Evolutionary conservation across 2,329 filamentous ascomycete species (phyloP).

Genomic region (Fusarium drepaniforme): DNA sequence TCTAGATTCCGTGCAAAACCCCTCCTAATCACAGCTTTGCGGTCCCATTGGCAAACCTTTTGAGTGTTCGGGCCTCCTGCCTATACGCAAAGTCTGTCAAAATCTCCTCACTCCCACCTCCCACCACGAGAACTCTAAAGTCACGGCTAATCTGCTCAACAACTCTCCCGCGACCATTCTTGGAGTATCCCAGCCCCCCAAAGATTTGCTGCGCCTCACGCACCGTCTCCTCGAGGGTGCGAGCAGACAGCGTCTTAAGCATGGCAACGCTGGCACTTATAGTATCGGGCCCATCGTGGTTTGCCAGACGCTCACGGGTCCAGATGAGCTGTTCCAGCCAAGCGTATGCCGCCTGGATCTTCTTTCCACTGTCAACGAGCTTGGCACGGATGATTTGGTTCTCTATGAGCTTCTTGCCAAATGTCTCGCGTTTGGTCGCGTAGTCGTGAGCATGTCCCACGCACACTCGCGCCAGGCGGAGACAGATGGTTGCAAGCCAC

Average conservation of each 20-base stretch:
- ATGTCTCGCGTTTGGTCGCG: constrained; percentile 65
- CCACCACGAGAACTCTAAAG: constrained; percentile 7
- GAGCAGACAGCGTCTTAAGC: constrained; percentile 2
- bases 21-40: neutral
- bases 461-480: constrained; percentile 68
- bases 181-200: constrained; percentile 9
- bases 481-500: constrained; percentile 65
- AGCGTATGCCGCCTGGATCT: constrained; percentile 60
- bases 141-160: constrained; percentile 21
- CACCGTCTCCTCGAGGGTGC: neutral
- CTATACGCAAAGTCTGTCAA: constrained; percentile 9
- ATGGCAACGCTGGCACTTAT: neutral
- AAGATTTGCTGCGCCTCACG: constrained; percentile 18
- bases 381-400: constrained; percentile 70
- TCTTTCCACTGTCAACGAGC: constrained; percentile 66
- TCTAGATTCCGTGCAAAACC: neutral
- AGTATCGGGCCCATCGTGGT: neutral
- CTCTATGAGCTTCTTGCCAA: constrained; percentile 68
- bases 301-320: neutral
- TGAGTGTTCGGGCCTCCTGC: neutral
- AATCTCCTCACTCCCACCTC: constrained; percentile 19
- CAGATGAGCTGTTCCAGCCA: neutral
- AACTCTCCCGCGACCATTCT: neutral
- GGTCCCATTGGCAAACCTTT: neutral
- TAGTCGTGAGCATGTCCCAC: constrained; percentile 63